Base-by-base conservation (phyloP, 2,329 filamentous ascomycete species). In the Chaetomium globosum region DNA sequence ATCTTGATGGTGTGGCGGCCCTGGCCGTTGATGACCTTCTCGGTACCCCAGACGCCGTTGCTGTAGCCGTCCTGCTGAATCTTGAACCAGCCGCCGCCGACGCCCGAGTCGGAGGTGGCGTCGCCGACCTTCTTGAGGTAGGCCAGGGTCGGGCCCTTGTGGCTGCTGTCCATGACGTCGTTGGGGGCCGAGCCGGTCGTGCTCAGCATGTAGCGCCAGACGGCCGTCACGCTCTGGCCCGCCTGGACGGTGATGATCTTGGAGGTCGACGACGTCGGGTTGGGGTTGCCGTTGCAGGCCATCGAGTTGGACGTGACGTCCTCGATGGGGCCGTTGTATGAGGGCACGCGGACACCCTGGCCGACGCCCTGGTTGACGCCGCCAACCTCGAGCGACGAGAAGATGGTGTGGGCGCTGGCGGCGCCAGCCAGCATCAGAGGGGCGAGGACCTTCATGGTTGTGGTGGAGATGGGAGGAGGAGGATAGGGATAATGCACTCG, bases 91-190 rank as follows among this genome's bases (percentile, higher is more conserved):
- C 71, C 71, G 43, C 61, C 67, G 30, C 71, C 71, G 57, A 71
- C 63, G 30, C 71, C 71, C 51, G 69, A 67, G 60, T 71, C 69
- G 26, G 51, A 60, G 39, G 68, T 66, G 21, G 71, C 69, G 53
- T 72, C 65, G 66, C 49, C 65, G 65, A 72, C 71, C 68, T 72
- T 72, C 65, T 72, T 72, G 43, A 72, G 71, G 66, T 72, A 72
- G 59, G 71, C 71, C 43, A 71, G 56, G 48, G 67, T 71, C n/a
- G 71, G 71, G 13, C 71, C 71, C 65, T 70, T 70, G 68, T 72
- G 71, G 33, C 39, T 60, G 65, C 59, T 69, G 68, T 72, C 71
- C 69, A 72, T 71, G 65, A 72, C 33, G 59, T 72, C 71, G 68
- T 70, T 71, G 66, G 69, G 70, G 12, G 70, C 63, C 2, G 63